A percentile compares a stretch with the other conserved stretches of the same genome.
Evolutionary conservation across 2,329 filamentous ascomycete genomes (phyloP).

Genomic region (Colletotrichum eremochloae): DNA sequence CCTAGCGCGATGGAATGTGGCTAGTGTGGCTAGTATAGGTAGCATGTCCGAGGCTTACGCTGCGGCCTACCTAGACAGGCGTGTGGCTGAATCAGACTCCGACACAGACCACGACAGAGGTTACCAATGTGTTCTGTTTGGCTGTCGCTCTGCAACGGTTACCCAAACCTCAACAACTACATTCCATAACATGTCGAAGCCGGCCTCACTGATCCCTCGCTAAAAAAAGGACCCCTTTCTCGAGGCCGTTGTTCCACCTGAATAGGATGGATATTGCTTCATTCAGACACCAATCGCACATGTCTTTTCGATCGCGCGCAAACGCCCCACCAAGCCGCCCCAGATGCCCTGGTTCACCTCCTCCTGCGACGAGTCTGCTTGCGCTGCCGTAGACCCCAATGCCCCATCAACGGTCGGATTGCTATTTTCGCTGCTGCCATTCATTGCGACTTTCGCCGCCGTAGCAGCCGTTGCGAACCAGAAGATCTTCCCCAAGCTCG

Average conservation of each 20-base stretch:
- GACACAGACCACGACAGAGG: slow-evolving; percentile 17
- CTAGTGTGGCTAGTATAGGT: slow-evolving; percentile 13
- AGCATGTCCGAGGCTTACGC: not conserved
- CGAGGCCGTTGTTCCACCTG: not conserved
- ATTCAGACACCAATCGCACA: slow-evolving; percentile 22
- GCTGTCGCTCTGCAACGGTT: slow-evolving; percentile 24
- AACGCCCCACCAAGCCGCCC: slow-evolving; percentile 29
- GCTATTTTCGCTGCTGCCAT: slow-evolving; percentile 75
- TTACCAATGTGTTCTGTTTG: slow-evolving; percentile 5
- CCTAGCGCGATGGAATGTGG: slow-evolving; percentile 8
- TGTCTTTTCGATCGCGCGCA: slow-evolving; percentile 26
- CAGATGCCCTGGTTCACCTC: slow-evolving; percentile 45
- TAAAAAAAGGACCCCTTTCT: slow-evolving; percentile 14
- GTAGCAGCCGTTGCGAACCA: slow-evolving; percentile 74
- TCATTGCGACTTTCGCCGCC: slow-evolving; percentile 76
- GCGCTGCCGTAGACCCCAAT: slow-evolving; percentile 60
- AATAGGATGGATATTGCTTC: slow-evolving; percentile 20
- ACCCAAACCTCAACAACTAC: slow-evolving; percentile 23
- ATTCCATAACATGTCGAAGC: slow-evolving; percentile 36
- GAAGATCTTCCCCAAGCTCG: slow-evolving; percentile 80
- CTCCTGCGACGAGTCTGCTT: slow-evolving; percentile 71
- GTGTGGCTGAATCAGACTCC: slow-evolving; percentile 31
- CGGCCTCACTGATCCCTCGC: slow-evolving; percentile 22
- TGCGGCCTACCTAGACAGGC: slow-evolving; percentile 3
- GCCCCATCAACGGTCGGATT: slow-evolving; percentile 58